These are phyloP conservation scores for Colletotrichum scovillei DNA, from an alignment of 2,329 filamentous ascomycete genomes.

Conservation along the genomic window DNA sequence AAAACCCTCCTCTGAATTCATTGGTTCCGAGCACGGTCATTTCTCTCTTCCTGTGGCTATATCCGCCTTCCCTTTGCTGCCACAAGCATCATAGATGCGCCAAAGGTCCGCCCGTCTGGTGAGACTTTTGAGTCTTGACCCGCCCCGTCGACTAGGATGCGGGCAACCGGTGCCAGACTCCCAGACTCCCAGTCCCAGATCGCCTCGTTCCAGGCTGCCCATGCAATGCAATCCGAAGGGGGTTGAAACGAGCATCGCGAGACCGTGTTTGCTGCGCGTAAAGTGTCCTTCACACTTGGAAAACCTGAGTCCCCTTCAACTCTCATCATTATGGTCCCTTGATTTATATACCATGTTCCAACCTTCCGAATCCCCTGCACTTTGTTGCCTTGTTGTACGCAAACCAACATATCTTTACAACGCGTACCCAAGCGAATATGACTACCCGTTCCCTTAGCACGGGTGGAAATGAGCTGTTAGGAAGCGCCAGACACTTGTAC, in stretches of 20 bases:
- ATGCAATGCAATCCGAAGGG: slow-evolving; percentile 16
- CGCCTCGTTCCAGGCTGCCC: slow-evolving; percentile 2
- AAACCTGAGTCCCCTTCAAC: not conserved
- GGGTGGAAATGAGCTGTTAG: slow-evolving; percentile 26
- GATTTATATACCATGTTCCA: not conserved
- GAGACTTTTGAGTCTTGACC: slow-evolving; percentile 8
- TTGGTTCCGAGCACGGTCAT: slow-evolving; percentile 14
- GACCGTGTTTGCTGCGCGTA: slow-evolving; percentile 28
- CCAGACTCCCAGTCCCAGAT: not conserved
- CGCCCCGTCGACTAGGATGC: slow-evolving; percentile 12
- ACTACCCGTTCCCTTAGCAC: slow-evolving; percentile 6
- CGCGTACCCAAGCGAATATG: slow-evolving; percentile 2
- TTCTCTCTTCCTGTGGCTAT: not conserved
- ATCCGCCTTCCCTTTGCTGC: slow-evolving; percentile 24
- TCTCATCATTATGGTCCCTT: not conserved
- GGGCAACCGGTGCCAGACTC: not conserved
- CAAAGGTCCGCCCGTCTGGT: not conserved
- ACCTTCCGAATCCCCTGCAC: not conserved
- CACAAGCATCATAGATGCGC: slow-evolving; percentile 3
- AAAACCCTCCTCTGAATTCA: not conserved
- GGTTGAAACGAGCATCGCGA: slow-evolving; percentile 31
- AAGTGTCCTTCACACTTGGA: slow-evolving; percentile 16
- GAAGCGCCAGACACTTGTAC: slow-evolving; percentile 1
- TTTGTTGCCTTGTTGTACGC: not conserved
- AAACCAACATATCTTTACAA: not conserved